Evolutionary conservation across 2,329 filamentous ascomycete genomes (phyloP).

Genomic region (Neofusicoccum cordaticola): DNA sequence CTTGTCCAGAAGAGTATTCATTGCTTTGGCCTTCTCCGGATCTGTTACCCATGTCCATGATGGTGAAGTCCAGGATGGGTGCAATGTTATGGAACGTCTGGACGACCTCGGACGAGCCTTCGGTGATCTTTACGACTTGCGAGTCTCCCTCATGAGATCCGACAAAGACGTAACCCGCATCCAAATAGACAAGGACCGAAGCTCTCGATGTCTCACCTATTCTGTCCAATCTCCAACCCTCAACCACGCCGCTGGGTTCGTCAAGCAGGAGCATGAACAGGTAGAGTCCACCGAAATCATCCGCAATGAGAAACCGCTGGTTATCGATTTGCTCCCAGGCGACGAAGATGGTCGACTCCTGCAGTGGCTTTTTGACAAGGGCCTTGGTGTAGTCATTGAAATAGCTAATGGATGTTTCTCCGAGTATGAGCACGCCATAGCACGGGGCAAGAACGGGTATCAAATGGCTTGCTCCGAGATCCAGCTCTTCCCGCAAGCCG

Average conservation of each 20-base stretch:
- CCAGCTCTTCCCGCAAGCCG: slow-evolving; percentile 53
- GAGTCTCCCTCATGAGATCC: slow-evolving; percentile 93
- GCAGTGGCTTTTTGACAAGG: slow-evolving; percentile 61
- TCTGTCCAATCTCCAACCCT: slow-evolving; percentile 66
- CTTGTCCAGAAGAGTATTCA: slow-evolving; percentile 92
- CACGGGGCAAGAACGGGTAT: slow-evolving; percentile 60
- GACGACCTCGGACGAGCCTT: slow-evolving; percentile 63
- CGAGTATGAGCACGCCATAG: slow-evolving; percentile 48
- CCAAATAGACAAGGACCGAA: slow-evolving; percentile 74
- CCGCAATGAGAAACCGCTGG: slow-evolving; percentile 80
- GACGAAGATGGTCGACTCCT: slow-evolving; percentile 81
- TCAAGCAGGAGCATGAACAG: slow-evolving; percentile 74
- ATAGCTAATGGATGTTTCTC: slow-evolving; percentile 73
- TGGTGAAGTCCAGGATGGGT: slow-evolving; percentile 86
- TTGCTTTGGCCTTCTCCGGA: slow-evolving; percentile 76
- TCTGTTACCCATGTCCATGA: slow-evolving; percentile 93
- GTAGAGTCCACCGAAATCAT: slow-evolving; percentile 85
- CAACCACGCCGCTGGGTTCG: slow-evolving; percentile 60
- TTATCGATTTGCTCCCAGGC: slow-evolving; percentile 84
- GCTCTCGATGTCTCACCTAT: slow-evolving; percentile 73
- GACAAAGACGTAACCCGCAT: slow-evolving; percentile 71
- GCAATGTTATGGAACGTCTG: slow-evolving; percentile 83
- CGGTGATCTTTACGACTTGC: slow-evolving; percentile 68
- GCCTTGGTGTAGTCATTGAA: slow-evolving; percentile 73
- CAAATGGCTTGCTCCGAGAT: slow-evolving; percentile 59